A percentile compares a stretch with the other conserved stretches of the same genome.
These are phyloP conservation scores for Suillus placidus DNA, from an alignment of 768 basidiomycete species.

Conservation along the genomic window DNA sequence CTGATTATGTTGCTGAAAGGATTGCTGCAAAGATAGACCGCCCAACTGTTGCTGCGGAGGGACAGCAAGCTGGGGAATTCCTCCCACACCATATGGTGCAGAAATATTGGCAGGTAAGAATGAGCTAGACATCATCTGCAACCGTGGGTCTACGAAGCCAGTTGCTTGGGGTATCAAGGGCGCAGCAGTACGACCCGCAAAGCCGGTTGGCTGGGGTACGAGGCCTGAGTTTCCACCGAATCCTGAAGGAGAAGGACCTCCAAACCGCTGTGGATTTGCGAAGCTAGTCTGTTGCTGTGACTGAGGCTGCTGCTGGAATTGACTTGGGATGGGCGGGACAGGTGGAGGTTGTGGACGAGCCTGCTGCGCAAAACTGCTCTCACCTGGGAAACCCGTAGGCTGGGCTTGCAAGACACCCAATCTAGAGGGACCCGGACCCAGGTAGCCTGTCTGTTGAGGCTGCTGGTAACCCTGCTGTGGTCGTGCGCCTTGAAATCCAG, in stretches of 20 bases:
- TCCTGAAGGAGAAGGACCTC: constrained; percentile 28
- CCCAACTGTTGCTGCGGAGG: constrained; percentile 57
- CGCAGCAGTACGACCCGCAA: constrained; percentile 43
- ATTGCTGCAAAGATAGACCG: constrained; percentile 71
- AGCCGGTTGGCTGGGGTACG: constrained; percentile 44
- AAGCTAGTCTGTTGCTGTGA: constrained; percentile 51
- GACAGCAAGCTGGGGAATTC: constrained; percentile 61
- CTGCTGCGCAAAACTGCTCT: constrained; percentile 36
- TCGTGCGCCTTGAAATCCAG: constrained; percentile 48
- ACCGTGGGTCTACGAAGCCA: constrained; percentile 79
- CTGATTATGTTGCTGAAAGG: constrained; percentile 87
- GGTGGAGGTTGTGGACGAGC: constrained; percentile 56
- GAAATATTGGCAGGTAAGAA: constrained; percentile 84
- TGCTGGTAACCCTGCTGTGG: constrained; percentile 19
- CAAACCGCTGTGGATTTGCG: constrained; percentile 54
- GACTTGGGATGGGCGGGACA: constrained; percentile 63
- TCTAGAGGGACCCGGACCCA: constrained; percentile 34
- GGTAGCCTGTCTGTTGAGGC: constrained; percentile 48
- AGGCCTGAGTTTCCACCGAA: constrained; percentile 17
- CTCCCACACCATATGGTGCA: constrained; percentile 59
- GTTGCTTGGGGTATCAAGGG: constrained; percentile 74
- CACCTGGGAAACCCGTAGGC: constrained; percentile 53
- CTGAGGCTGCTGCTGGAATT: constrained; percentile 57
- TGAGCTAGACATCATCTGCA: constrained; percentile 87
- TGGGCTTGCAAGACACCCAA: constrained; percentile 49